A percentile compares a stretch with the other conserved stretches of the same genome.
Evolutionary conservation across 2,329 filamentous ascomycete species (phyloP).

Genomic region (Colletotrichum coccodes): DNA sequence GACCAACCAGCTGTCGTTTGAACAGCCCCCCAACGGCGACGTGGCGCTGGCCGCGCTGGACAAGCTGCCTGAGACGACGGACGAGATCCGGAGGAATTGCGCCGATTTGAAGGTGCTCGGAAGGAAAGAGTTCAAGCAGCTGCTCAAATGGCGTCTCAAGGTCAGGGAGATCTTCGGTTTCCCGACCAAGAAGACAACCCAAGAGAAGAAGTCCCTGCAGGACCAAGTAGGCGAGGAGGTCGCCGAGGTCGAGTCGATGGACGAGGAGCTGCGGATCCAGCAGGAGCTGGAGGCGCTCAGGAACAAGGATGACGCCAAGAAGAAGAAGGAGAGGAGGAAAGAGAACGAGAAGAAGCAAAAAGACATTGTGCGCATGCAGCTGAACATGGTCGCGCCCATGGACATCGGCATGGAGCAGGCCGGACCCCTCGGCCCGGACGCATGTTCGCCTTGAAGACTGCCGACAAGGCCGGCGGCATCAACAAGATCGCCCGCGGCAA

Average conservation of each 20-base stretch:
- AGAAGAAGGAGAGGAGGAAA: slow-evolving; percentile 83
- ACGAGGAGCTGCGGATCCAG: slow-evolving; percentile 91
- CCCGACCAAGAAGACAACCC: slow-evolving; percentile 73
- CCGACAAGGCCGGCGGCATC: slow-evolving; percentile 80
- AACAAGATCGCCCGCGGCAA: slow-evolving; percentile 78
- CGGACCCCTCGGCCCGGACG: slow-evolving; percentile 80
- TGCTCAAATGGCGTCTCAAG: slow-evolving; percentile 89
- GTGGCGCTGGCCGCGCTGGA: slow-evolving; percentile 87
- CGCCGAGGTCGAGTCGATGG: slow-evolving; percentile 87
- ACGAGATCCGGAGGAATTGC: slow-evolving; percentile 83
- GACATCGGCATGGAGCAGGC: slow-evolving; percentile 94
- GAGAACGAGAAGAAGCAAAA: slow-evolving; percentile 96
- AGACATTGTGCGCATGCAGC: slow-evolving; percentile 94
- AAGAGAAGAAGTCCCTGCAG: slow-evolving; percentile 38
- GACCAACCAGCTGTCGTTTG: slow-evolving; percentile 85
- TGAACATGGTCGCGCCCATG: slow-evolving; percentile 95
- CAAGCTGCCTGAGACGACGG: slow-evolving; percentile 86
- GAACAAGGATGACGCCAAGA: slow-evolving; percentile 80
- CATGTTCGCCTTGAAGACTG: slow-evolving; percentile 88
- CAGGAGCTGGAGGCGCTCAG: slow-evolving; percentile 86
- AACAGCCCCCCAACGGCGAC: slow-evolving; percentile 82
- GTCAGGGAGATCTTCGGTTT: slow-evolving; percentile 93
- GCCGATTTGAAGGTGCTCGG: slow-evolving; percentile 89
- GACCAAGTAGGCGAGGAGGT: slow-evolving; percentile 73
- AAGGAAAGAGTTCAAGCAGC: slow-evolving; percentile 90